Base-by-base conservation (phyloP, 2,329 filamentous ascomycete species). In the Calonectria naviculata region DNA sequence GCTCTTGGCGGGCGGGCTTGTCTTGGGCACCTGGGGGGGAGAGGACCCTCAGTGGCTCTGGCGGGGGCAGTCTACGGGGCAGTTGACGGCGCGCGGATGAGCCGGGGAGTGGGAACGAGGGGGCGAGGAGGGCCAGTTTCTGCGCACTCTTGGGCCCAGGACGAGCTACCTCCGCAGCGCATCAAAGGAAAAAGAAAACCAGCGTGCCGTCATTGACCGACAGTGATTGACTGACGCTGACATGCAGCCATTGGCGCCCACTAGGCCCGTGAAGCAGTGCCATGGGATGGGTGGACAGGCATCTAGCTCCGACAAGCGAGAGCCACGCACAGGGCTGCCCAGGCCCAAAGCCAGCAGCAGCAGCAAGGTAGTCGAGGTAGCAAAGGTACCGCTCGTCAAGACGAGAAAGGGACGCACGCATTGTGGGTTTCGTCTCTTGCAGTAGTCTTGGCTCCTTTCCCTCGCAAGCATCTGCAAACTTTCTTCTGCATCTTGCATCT, bases 401-500 rank as follows among this genome's bases (percentile, higher is more conserved):
- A 58, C 13, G 58, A 68, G n/a, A n/a, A n/a, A 63, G 54, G 65
- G 52, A 63, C 56, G 34, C 21, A 41, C 12, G 12, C 26, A 29
- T 29, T 34, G 67, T 69, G 61, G 61, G 61, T 65, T 69, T 70
- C 44, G 52, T 58, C 52, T 56, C n/a, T 56, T 36, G 52, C n/a
- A 36, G n/a, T 44, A n/a, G 41, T 44, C 19, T 21, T 44, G 17
- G 42, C 21, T 46, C 42, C 21, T 41, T 49, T 64, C 54, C 54
- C 63, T 46, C 26, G 42, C 52, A 19, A 26, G 52, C 31, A 17
- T n/a, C 62, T 61, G 36, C 66, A 68, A 63, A 69, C 41, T 62
- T 44, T 47, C 65, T 68, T 67, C 61, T 54, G 46, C 63, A 38
- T 66, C 63, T 42, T 49, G 34, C 60, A 62, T 54, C 65, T 60